These are phyloP conservation scores for Kodamaea nitidulidarum DNA, from an alignment of 805 yeast genomes.

Conservation along the genomic window DNA sequence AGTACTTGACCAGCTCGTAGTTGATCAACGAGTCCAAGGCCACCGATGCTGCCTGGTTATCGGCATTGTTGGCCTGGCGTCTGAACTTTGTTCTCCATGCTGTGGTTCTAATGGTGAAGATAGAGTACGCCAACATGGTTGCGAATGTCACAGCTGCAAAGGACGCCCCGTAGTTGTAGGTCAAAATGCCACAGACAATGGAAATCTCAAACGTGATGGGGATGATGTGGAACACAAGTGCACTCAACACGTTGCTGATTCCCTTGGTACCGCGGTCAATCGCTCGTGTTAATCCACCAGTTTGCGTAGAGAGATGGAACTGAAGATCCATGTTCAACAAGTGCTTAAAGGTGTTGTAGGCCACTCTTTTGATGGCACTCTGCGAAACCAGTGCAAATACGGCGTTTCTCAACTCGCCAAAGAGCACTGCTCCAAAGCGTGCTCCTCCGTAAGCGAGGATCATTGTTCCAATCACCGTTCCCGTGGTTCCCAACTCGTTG, in stretches of 20 bases:
- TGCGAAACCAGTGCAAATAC: slow-evolving; percentile 95
- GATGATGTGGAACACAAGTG: slow-evolving; percentile 96
- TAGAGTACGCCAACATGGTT: slow-evolving; percentile 86
- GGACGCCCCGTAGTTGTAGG: slow-evolving; percentile 84
- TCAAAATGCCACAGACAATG: slow-evolving; percentile 88
- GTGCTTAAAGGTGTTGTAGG: slow-evolving; percentile 81
- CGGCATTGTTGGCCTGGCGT: slow-evolving; percentile 83
- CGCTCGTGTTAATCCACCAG: slow-evolving; percentile 94
- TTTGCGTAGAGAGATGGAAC: slow-evolving; percentile 86
- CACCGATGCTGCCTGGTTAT: slow-evolving; percentile 90
- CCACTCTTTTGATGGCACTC: slow-evolving; percentile 86
- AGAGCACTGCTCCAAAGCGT: slow-evolving; percentile 87
- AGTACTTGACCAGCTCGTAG: slow-evolving; percentile 90
- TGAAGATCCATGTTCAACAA: slow-evolving; percentile 78
- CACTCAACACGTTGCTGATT: slow-evolving; percentile 84
- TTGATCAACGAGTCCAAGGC: slow-evolving; percentile 92
- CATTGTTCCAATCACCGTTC: slow-evolving; percentile 61
- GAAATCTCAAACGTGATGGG: slow-evolving; percentile 91
- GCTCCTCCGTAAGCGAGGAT: slow-evolving; percentile 91
- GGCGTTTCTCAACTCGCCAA: slow-evolving; percentile 94
- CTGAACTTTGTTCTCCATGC: slow-evolving; percentile 95
- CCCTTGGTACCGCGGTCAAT: slow-evolving; percentile 98
- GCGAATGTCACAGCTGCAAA: slow-evolving; percentile 85
- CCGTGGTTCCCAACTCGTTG: slow-evolving; percentile 54
- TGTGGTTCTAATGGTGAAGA: slow-evolving; percentile 87